phyloP scores from a whole-genome alignment of 805 yeast genomes.

The Metschnikowia gruessii region DNA sequence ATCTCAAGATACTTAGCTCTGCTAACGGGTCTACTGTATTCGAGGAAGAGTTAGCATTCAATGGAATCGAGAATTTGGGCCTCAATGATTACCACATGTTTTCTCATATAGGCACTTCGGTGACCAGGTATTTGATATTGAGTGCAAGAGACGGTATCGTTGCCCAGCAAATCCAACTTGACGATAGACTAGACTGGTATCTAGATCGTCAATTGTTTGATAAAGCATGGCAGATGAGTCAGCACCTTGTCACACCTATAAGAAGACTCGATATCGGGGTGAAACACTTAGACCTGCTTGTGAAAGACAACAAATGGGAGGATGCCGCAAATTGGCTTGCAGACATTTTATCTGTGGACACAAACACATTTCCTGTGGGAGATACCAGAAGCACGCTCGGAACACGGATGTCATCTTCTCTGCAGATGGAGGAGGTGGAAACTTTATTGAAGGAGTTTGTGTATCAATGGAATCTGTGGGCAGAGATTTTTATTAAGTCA shows the following conservation, averaged over 20 bases:
- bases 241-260: conserved; percentile 46
- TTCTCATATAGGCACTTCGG: conserved; percentile 42
- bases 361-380: conserved; percentile 24
- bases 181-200: conserved; percentile 75
- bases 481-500: conserved; percentile 48
- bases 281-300: conserved; percentile 46
- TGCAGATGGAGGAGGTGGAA: conserved; percentile 18
- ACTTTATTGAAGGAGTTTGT: conserved; percentile 25
- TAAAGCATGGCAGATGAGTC: conserved; percentile 80
- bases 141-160: conserved; percentile 80
- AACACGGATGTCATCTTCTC: conserved; percentile 12
- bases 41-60: conserved; percentile 73
- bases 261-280: conserved; percentile 62
- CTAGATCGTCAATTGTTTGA: conserved; percentile 48
- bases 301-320: conserved; percentile 50
- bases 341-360: conserved; percentile 20
- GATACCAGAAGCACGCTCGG: conserved; percentile 34
- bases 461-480: conserved; percentile 64
- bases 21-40: conserved; percentile 67
- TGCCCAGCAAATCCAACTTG: conserved; percentile 65
- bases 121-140: conserved; percentile 58
- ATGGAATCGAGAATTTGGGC: conserved; percentile 53
- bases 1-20: conserved; percentile 65
- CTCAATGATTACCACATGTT: conserved; percentile 78
- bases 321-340: conserved; percentile 51